phyloP scores from a whole-genome alignment of 257 asterid species.

The Jacaranda mimosifolia region DNA sequence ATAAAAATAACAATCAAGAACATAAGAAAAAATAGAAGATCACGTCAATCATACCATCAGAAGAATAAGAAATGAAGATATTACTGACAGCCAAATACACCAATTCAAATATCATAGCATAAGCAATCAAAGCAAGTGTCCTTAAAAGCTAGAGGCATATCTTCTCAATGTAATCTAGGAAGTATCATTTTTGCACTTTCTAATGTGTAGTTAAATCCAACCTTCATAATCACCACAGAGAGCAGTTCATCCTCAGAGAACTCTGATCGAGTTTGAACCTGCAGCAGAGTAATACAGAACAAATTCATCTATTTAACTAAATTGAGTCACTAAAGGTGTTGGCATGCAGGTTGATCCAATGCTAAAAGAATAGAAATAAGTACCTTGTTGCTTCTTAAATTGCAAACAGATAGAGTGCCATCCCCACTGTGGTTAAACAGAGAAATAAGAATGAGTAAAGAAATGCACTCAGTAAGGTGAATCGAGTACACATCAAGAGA shows the following conservation, averaged over 20 bases:
- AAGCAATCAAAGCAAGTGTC: slow-evolving; percentile 27
- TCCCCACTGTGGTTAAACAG: slow-evolving; percentile 80
- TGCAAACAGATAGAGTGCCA: slow-evolving; percentile 93
- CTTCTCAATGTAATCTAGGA: slow-evolving; percentile 24
- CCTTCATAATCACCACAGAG: slow-evolving; percentile 95
- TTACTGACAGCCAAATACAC: neutral
- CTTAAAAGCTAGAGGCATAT: neutral
- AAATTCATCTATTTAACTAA: slow-evolving; percentile 13
- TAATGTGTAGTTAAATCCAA: slow-evolving; percentile 37
- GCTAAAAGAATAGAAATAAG: slow-evolving; percentile 32
- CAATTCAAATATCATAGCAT: neutral
- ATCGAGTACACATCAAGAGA: neutral
- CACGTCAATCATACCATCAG: neutral
- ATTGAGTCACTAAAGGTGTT: slow-evolving; percentile 11
- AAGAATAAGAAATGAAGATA: slow-evolving; percentile 23
- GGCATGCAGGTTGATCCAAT: neutral
- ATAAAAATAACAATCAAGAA: slow-evolving; percentile 10
- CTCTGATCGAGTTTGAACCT: slow-evolving; percentile 91
- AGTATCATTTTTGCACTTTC: slow-evolving; percentile 14
- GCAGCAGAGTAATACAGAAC: slow-evolving; percentile 32
- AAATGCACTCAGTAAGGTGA: neutral
- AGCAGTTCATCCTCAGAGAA: slow-evolving; percentile 96
- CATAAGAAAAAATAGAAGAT: slow-evolving; percentile 13
- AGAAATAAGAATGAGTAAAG: slow-evolving; percentile 15
- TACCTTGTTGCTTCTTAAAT: slow-evolving; percentile 92